phyloP scores from a whole-genome alignment of 169 alveolate species.

The Sarcocystis neurona region DNA sequence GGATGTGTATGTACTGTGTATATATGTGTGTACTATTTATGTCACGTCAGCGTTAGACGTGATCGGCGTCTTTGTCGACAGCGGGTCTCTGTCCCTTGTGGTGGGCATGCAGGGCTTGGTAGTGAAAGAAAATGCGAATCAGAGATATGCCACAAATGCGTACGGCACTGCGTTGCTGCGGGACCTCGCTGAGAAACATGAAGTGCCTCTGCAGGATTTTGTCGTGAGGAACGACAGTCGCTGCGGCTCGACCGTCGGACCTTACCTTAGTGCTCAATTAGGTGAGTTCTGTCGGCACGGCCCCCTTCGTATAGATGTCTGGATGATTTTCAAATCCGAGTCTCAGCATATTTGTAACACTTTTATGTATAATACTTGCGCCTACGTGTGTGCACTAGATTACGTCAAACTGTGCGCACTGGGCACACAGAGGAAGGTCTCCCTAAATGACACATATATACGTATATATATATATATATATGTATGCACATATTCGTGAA shows the following conservation, averaged over 20 bases:
- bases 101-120: constrained; percentile 70
- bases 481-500: background rate
- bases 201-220: constrained; percentile 87
- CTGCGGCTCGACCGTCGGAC: constrained; percentile 96
- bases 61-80: too few species aligned
- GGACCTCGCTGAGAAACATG: constrained; percentile 33
- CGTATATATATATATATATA: background rate
- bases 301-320: background rate
- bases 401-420: too few species aligned
- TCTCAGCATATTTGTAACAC: background rate
- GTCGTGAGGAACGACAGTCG: constrained; percentile 91
- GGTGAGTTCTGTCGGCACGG: constrained; percentile 70
- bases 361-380: too few species aligned
- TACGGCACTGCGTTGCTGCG: constrained; percentile 40
- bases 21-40: too few species aligned
- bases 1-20: too few species aligned
- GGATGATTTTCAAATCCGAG: background rate
- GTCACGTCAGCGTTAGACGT: too few species aligned
- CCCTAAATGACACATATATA: background rate
- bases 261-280: constrained; percentile 87
- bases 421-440: too few species aligned
- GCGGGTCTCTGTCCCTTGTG: too few species aligned
- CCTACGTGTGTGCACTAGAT: too few species aligned
- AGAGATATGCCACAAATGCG: constrained; percentile 89
- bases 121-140: constrained; percentile 84